phyloP scores from a whole-genome alignment of 208 protist species.

The Ichthyophonus hoferi region DNA sequence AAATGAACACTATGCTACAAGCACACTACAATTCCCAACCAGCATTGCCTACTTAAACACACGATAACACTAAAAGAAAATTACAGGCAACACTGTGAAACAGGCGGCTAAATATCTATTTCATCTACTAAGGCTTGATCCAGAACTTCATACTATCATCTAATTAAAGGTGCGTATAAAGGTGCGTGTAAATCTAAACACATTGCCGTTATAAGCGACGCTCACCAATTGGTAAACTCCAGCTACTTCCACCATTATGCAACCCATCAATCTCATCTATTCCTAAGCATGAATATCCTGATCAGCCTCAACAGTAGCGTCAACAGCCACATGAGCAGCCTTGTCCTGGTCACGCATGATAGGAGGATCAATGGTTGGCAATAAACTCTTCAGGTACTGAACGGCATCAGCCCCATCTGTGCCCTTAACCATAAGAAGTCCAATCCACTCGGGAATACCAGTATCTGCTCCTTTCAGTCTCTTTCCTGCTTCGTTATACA shows the following conservation, averaged over 20 bases:
- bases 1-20: no score
- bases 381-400: background rate
- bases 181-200: no score
- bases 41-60: no score
- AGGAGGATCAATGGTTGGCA: background rate
- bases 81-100: no score
- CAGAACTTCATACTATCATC: no score
- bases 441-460: constrained; percentile 17
- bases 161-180: no score
- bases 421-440: constrained; percentile 5
- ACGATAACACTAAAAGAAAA: no score
- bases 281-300: background rate
- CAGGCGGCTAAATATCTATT: no score
- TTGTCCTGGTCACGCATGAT: background rate
- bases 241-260: background rate
- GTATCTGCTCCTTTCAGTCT: constrained; percentile 6
- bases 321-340: background rate
- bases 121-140: no score
- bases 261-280: background rate
- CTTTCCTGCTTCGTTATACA: background rate
- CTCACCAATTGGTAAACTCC: no score
- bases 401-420: background rate
- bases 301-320: background rate
- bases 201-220: no score
- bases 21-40: no score